These are phyloP conservation scores for Tricholoma sp. DNA, from an alignment of 768 basidiomycete species.

Conservation along the genomic window DNA sequence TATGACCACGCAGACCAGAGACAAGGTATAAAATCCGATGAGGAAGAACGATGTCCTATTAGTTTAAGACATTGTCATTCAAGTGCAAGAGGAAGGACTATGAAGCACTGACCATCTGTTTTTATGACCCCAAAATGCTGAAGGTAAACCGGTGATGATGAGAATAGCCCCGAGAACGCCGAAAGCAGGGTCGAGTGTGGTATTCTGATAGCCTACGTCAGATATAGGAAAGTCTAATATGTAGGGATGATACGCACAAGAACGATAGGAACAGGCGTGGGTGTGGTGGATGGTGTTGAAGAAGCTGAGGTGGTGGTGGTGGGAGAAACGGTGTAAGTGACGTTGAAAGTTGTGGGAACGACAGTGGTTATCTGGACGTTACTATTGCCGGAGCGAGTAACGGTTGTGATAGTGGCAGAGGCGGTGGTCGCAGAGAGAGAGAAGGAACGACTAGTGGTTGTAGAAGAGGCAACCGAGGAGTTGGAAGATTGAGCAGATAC, in stretches of 20 bases:
- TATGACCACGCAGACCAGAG: conserved; percentile 82
- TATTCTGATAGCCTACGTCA: conserved; percentile 38
- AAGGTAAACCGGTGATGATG: conserved; percentile 85
- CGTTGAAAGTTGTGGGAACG: conserved; percentile 58
- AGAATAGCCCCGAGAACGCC: conserved; percentile 85
- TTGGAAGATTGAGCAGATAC: conserved; percentile 34
- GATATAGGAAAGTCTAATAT: conserved; percentile 10
- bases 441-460: conserved; percentile 26
- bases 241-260: conserved; percentile 25
- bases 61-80: conserved; percentile 3
- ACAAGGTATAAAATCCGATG: conserved; percentile 84
- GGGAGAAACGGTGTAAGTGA: conserved; percentile 50
- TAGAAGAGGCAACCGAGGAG: conserved; percentile 14
- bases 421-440: conserved; percentile 54
- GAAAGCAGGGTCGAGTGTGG: conserved; percentile 82
- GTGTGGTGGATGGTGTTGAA: conserved; percentile 37
- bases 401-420: conserved; percentile 42
- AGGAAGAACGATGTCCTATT: conserved; percentile 89
- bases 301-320: conserved; percentile 33
- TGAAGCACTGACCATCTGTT: conserved; percentile 72
- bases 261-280: conserved; percentile 37
- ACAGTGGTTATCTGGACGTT: conserved; percentile 47
- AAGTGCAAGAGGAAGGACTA: conserved; percentile 10
- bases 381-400: conserved; percentile 43
- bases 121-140: conserved; percentile 91